A percentile compares a stretch with the other conserved stretches of the same genome.
phyloP scores from a whole-genome alignment of 371 early-diverging fungal genomes.

The Syncephalastrum contaminatum region DNA sequence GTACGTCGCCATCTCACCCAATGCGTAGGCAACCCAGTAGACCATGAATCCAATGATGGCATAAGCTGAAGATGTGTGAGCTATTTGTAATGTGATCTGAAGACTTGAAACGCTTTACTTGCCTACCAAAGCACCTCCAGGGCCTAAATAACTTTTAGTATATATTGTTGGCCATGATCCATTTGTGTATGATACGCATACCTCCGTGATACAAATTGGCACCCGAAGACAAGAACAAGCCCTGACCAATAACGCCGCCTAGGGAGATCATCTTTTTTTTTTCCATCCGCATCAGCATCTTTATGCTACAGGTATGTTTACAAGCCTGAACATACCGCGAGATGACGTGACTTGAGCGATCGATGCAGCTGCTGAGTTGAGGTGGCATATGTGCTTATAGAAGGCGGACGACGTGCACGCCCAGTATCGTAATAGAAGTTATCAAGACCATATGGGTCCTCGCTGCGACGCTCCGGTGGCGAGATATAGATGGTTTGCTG shows the following conservation, averaged over 20 bases:
- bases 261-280: conserved; percentile 57
- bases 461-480: no score
- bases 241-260: conserved; percentile 84
- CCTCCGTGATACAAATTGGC: conserved; percentile 74
- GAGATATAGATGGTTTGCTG: no score
- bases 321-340: conserved; percentile 32
- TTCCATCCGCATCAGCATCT: background rate
- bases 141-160: conserved; percentile 41
- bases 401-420: no score
- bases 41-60: conserved; percentile 76
- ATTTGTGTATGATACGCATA: conserved; percentile 8
- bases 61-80: conserved; percentile 51
- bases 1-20: conserved; percentile 84
- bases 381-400: no score
- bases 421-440: no score
- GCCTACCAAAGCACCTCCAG: conserved; percentile 72
- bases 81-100: background rate
- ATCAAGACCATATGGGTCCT: no score
- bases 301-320: background rate
- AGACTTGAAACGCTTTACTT: background rate
- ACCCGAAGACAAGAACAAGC: conserved; percentile 88
- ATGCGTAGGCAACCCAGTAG: conserved; percentile 75
- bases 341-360: conserved; percentile 37
- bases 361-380: conserved; percentile 17
- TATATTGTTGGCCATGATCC: background rate